phyloP scores from a whole-genome alignment of 169 alveolate species.

The Babesia gibsoni region DNA sequence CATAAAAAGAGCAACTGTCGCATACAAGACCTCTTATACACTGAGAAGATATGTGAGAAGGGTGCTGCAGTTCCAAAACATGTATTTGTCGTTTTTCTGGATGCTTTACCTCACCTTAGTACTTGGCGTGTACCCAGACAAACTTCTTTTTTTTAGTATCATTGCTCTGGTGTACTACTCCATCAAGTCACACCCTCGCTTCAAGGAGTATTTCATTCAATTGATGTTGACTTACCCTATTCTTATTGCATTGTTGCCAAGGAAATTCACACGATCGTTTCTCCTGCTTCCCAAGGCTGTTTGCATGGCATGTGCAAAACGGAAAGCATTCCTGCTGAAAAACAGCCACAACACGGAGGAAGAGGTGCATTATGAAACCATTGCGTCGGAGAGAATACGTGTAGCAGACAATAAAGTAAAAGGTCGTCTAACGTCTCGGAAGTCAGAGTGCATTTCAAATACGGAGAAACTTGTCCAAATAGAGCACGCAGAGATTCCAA shows the following conservation, averaged over 20 bases:
- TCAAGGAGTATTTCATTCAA: not conserved
- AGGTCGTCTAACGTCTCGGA: not conserved
- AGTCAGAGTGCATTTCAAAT: not conserved
- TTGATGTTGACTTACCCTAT: constrained; percentile 55
- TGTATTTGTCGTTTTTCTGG: constrained; percentile 32
- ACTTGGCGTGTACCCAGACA: constrained; percentile 51
- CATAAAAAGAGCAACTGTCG: constrained; percentile 40
- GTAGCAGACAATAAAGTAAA: not conserved
- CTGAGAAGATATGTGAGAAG: constrained; percentile 15
- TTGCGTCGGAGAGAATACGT: not conserved
- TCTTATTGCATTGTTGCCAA: constrained; percentile 51
- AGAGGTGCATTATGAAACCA: not conserved
- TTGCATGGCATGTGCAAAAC: constrained; percentile 55
- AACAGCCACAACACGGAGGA: constrained; percentile 11
- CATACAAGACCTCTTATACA: constrained; percentile 17
- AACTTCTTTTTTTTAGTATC: constrained; percentile 23
- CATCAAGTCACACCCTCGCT: constrained; percentile 28
- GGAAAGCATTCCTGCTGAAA: constrained; percentile 1
- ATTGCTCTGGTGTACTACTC: constrained; percentile 37
- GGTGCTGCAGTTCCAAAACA: constrained; percentile 40
- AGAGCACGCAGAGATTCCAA: constrained; percentile 28
- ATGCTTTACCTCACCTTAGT: constrained; percentile 24
- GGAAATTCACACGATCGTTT: constrained; percentile 6
- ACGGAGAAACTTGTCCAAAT: not conserved
- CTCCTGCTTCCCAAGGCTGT: constrained; percentile 54